Evolutionary conservation across 2,329 filamentous ascomycete genomes (phyloP), one percentile per base, ranked within the genome.

Genomic region (Colletotrichum somersetense): DNA sequence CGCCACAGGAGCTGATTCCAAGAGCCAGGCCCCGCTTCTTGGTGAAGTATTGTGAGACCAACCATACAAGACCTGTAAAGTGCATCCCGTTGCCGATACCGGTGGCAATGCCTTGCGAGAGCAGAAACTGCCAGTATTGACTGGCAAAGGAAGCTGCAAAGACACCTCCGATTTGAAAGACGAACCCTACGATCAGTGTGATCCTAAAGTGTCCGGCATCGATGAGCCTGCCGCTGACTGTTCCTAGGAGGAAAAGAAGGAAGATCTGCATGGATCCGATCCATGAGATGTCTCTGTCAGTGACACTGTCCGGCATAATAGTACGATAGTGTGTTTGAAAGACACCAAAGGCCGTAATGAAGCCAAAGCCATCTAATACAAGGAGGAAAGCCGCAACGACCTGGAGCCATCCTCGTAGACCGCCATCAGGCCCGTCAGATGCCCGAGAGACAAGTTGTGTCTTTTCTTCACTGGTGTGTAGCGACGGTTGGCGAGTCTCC

Each of bases 11-110:
- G 1, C 87, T 86, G 1, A 91, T 78, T 0, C 89, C 89, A 55
- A 91, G 86, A 0, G 88, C 89, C 3, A 92, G 79, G 0, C 84
- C 85, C 62, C 87, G 83, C 62, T 83, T 84, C 44, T 82, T 84
- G 30, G 82, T 81, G 77, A 92, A 92, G 74, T 90, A 91, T 46
- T 88, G 87, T 0, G 89, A 85, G 1, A 92, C 81, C 30, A 91
- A 82, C 8, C 88, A 88, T 30, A 91, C 83, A 10, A 86, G 83
- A 2, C 89, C 85, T 2, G 88, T 83, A 78, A 88, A 90, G 48
- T 89, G 80, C 66, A 86, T 85, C 4, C 88, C 89, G 26, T 84
- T 84, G 0, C 87, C 87, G 0, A 87, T 71, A 1, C 85, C 85
- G 1, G 81, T 79, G 7, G 92, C 90, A 1, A 87, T 75, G 7